phyloP scores from a whole-genome alignment of 306 rosid species.

The Glycine tomentella region DNA sequence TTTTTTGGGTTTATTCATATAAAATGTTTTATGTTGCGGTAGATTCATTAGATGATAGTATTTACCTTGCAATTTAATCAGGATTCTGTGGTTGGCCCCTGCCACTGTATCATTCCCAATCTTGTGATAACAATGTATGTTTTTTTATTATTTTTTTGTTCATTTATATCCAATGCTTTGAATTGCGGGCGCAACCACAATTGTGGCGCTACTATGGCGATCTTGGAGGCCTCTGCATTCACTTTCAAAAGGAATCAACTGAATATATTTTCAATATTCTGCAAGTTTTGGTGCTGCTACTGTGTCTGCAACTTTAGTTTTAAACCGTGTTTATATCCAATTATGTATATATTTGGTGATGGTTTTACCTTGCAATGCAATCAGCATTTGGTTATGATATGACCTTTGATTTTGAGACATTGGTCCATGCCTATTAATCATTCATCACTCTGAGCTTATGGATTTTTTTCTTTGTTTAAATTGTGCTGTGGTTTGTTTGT shows the following conservation, averaged over 20 bases:
- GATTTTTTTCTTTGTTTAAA: background rate
- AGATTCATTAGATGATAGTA: slow-evolving; percentile 8
- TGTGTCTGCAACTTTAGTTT: background rate
- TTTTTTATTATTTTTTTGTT: background rate
- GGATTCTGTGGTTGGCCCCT: background rate
- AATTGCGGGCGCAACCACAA: background rate
- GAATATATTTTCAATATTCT: background rate
- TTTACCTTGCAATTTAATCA: background rate
- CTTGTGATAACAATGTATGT: background rate
- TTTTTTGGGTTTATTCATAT: background rate
- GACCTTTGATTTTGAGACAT: background rate
- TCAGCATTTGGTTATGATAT: background rate
- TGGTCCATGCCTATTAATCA: background rate
- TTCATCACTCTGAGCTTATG: slow-evolving; percentile 6
- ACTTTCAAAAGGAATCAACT: slow-evolving; percentile 2
- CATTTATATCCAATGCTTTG: background rate
- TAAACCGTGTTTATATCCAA: background rate
- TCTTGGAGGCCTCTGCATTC: background rate
- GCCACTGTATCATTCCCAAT: background rate
- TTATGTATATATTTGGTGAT: slow-evolving; percentile 13
- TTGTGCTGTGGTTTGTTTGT: slow-evolving; percentile 19
- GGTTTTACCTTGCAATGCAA: slow-evolving; percentile 2
- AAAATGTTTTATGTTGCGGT: background rate
- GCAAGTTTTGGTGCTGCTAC: background rate
- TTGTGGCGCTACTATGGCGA: background rate